Conservation (phyloP, 2,329 filamentous ascomycete genomes). For the Botrytis aclada region DNA sequence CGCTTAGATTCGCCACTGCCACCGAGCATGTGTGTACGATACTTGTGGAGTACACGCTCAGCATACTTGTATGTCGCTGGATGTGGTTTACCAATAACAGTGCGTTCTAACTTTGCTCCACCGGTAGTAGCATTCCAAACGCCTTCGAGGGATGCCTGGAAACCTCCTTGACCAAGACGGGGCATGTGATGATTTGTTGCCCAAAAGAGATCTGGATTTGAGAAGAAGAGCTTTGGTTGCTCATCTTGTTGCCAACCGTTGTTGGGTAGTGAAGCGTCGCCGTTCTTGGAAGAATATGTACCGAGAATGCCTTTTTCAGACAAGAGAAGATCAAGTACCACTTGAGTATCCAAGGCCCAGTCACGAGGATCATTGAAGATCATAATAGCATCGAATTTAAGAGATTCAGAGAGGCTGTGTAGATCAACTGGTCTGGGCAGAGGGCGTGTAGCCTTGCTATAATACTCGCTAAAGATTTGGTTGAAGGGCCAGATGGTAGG, state of each 20-base stretch:
- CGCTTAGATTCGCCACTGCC: constrained; percentile 25
- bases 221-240: constrained; percentile 81
- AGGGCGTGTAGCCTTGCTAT: constrained; percentile 54
- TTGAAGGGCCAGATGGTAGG: constrained; percentile 83
- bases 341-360: constrained; percentile 86
- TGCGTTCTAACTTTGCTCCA: constrained; percentile 56
- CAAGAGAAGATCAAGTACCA: constrained; percentile 79
- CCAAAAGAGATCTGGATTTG: constrained; percentile 89
- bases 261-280: constrained; percentile 60
- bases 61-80: constrained; percentile 78
- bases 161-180: constrained; percentile 87
- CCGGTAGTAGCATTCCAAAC: constrained; percentile 73
- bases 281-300: constrained; percentile 73
- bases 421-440: constrained; percentile 50
- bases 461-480: constrained; percentile 59
- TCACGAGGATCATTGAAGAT: constrained; percentile 96
- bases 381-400: constrained; percentile 86
- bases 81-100: constrained; percentile 80
- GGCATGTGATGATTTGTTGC: constrained; percentile 80
- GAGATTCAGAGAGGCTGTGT: constrained; percentile 44
- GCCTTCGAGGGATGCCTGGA: constrained; percentile 76
- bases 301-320: constrained; percentile 77
- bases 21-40: constrained; percentile 44
- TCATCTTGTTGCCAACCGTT: constrained; percentile 77
- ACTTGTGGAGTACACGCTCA: constrained; percentile 65